Percentiles rank a stretch among this genome's conserved stretches.
Conservation (phyloP, 2,329 filamentous ascomycete genomes). For the Knoxdaviesia proteae region DNA sequence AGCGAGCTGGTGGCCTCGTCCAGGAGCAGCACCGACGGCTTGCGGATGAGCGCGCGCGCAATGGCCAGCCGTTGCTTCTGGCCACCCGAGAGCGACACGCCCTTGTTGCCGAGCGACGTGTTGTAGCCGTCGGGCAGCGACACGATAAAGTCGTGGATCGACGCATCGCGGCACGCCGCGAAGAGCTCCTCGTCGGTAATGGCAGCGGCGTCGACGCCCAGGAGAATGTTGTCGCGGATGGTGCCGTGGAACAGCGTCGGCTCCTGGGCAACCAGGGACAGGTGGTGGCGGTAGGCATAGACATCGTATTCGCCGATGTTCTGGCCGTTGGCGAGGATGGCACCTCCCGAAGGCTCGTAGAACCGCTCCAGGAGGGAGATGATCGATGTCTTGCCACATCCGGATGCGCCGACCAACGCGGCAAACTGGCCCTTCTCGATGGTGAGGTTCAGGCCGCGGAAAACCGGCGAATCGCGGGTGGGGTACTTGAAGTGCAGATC, state of each 20-base stretch:
- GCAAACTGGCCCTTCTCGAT: slow-evolving; percentile 4
- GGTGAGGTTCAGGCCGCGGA: slow-evolving; percentile 37
- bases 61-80: slow-evolving; percentile 46
- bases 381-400: slow-evolving; percentile 11
- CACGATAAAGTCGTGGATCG: slow-evolving; percentile 57
- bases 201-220: slow-evolving; percentile 16
- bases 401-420: slow-evolving; percentile 4
- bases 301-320: slow-evolving; percentile 20
- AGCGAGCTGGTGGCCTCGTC: slow-evolving; percentile 49
- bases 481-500: slow-evolving; percentile 41
- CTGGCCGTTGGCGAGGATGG: slow-evolving; percentile 23
- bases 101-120: slow-evolving; percentile 40
- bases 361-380: slow-evolving; percentile 12
- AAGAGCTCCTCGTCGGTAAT: slow-evolving; percentile 1
- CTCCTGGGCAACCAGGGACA: slow-evolving; percentile 58
- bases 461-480: slow-evolving; percentile 32
- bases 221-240: slow-evolving; percentile 16
- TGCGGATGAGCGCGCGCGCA: slow-evolving; percentile 39
- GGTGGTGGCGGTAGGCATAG: slow-evolving; percentile 27
- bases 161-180: slow-evolving; percentile 24
- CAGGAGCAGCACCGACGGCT: slow-evolving; percentile 40
- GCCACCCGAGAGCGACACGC: slow-evolving; percentile 42
- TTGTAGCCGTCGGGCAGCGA: slow-evolving; percentile 38
- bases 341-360: slow-evolving; percentile 16
- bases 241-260: slow-evolving; percentile 44